Evolutionary conservation across 495 filamentous ascomycete species (phyloP).

Genomic region (Glutinoglossum americanum): DNA sequence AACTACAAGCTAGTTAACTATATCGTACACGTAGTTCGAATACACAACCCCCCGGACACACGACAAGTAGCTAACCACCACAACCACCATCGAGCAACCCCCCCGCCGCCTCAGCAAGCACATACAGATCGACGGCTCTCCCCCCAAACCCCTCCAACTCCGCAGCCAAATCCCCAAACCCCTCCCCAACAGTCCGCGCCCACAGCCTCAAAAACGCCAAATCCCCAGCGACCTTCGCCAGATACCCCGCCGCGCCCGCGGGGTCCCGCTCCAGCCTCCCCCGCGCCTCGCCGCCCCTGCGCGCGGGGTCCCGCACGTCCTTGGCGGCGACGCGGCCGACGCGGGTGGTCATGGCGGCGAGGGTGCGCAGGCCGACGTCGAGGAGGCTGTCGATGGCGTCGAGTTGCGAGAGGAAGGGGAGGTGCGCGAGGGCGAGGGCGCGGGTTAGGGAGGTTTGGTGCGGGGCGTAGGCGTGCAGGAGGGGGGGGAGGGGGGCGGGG

Average conservation of each 20-base stretch:
- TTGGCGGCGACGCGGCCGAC: background rate
- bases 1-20: no score
- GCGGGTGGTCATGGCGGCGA: background rate
- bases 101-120: background rate
- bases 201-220: background rate
- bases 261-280: background rate
- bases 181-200: background rate
- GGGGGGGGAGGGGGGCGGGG: background rate
- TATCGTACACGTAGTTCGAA: no score
- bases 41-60: no score
- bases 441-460: background rate
- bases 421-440: background rate
- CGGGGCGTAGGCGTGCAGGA: background rate
- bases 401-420: background rate
- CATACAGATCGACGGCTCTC: background rate
- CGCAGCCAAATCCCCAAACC: background rate
- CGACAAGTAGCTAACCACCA: no score
- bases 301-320: background rate
- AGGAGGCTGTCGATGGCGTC: background rate
- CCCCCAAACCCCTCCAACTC: background rate
- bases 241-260: background rate
- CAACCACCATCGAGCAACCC: background rate
- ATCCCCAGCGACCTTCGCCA: background rate
- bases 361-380: background rate
- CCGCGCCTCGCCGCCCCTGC: background rate